Evolutionary conservation across 805 yeast genomes (phyloP), one percentile per base, ranked within the genome.

Genomic region (Zygosaccharomyces pseudorouxii): DNA sequence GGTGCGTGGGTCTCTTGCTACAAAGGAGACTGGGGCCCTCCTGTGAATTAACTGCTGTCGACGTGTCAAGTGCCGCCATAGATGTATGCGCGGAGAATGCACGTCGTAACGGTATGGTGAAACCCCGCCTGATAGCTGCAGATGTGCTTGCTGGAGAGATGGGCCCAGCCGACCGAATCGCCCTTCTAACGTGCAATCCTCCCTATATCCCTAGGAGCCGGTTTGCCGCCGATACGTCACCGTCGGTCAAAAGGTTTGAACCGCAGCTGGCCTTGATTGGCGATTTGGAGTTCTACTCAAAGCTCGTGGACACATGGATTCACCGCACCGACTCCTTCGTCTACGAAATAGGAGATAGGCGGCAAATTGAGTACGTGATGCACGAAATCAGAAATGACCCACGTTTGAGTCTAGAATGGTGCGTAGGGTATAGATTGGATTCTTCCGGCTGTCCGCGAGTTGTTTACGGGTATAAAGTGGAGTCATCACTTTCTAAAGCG

Each of bases 221-320:
- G 9, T 59, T 55, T 42, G 47, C 45, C 9, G 61, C 64, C 33
- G 81, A 79, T 3, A 78, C 81, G 0, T 85, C 81, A 48, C 62
- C 58, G 39, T 84, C 96, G 0, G 98, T 92, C 0, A 68, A 76
- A 35, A 35, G 65, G 10, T 83, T 76, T 64, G 99, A 92, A 67
- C 98, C 99, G 0, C 57, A 62, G 22, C 61, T 79, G 14, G 98
- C 98, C 0, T 70, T 92, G n/a, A 66, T 86, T 2, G 98, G 97
- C 0, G 82, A 83, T 47, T 54, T 74, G 3, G 90, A 86, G 56
- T 87, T 88, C 59, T 90, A 84, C 64, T 58, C 67, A 1, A 78
- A 81, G 0, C 69, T 92, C 30, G 59, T 82, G 0, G 54, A 65
- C 1, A 71, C 69, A 16, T 70, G 85, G 50, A 67, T 78, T 0